Conservation (phyloP, 2,329 filamentous ascomycete species). For the Aureobasidium sp. region DNA sequence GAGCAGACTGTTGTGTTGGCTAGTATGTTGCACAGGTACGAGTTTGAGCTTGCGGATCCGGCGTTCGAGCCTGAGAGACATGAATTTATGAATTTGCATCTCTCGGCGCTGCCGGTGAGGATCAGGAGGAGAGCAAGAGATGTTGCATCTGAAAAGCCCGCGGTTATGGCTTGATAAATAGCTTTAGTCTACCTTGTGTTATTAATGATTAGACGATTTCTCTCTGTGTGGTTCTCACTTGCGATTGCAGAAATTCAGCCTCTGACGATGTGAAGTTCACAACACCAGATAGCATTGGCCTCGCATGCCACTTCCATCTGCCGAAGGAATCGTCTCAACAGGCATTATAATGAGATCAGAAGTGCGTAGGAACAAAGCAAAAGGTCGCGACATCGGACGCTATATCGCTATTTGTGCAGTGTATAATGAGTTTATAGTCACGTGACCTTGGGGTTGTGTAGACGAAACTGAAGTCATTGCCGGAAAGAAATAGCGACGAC, state of each 20-base stretch:
- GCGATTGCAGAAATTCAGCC: not conserved
- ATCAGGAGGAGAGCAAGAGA: constrained; percentile 24
- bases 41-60: constrained; percentile 29
- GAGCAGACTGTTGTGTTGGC: constrained; percentile 22
- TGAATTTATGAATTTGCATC: constrained; percentile 31
- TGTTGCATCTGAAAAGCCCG: not conserved
- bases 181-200: not conserved
- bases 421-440: not conserved
- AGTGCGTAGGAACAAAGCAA: not conserved
- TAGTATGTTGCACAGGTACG: constrained; percentile 30
- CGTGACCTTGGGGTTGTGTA: not conserved
- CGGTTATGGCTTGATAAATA: not conserved
- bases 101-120: constrained; percentile 31
- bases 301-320: not conserved
- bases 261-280: not conserved
- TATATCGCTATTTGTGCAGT: no score
- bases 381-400: not conserved
- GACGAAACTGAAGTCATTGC: constrained; percentile 8
- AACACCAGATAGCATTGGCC: not conserved
- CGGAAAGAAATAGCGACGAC: not conserved
- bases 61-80: constrained; percentile 28
- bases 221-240: not conserved
- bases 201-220: not conserved
- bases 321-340: not conserved
- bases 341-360: not conserved